Base-by-base conservation (phyloP, 1,284 basidiomycete species). In the Albatrellus sp. region DNA sequence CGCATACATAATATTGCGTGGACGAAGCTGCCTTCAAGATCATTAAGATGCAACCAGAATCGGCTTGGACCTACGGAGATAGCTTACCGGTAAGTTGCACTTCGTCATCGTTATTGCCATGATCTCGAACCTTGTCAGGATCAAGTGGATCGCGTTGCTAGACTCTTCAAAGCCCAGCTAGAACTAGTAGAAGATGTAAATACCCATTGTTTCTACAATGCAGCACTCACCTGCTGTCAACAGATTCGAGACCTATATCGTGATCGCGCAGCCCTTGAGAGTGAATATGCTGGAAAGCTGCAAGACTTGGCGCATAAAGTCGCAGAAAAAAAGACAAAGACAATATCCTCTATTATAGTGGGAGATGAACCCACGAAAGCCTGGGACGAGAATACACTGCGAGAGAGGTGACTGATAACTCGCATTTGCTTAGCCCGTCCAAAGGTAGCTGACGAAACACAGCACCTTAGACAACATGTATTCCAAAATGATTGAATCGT, bases 381-480 rank as follows among this genome's bases (percentile, higher is more conserved):
- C 9, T 81, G 68, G 67, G 69, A 72, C 48, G 72, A 75, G 17
- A 63, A 60, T 45, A 68, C 66, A 9, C 49, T 82, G 17, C 67
- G 65, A 46, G 64, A 70, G 57, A 83, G 74, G 84, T 82, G 33
- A 29, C 32, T 14, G n/a, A 9, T 38, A 31, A n/a, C 36, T 29
- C 43, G 39, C 37, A 37, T 29, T 20, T 11, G 45, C 32, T 32
- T 44, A 16, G 38, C 37, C 42, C 42, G 29, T 24, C 33, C 19
- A 35, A 5, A 5, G 16, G 16, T 16, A 10, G 12, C 19, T 32
- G 13, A 37, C n/a, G 30, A 14, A 12, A n/a, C 40, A 30, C 52
- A 90, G 85, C 57, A 82, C 86, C 5, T 57, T 89, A 13, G 69
- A 80, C 53, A 64, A 62, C 28, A 81, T 81, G 0, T 86, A 82